Percentiles rank a stretch among this genome's conserved stretches.
Evolutionary conservation across 108 stramenopile species (phyloP).

Genomic region (Discostella stelligeroides): DNA sequence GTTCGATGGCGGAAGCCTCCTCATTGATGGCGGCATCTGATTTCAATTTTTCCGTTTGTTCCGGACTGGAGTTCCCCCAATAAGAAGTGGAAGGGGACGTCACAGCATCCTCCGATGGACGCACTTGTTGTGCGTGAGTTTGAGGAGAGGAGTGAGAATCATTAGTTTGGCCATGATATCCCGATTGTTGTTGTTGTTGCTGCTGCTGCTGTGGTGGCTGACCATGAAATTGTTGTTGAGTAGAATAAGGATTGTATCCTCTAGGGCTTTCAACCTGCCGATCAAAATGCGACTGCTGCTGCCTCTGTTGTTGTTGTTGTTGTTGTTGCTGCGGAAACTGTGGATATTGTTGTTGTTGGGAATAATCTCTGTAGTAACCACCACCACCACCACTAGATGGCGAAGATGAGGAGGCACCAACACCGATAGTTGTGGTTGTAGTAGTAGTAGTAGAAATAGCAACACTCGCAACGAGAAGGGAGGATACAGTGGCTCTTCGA

Average conservation of each 20-base stretch:
- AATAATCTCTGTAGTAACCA: slow-evolving; percentile 15
- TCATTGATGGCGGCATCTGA: too few species aligned
- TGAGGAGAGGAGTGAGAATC: too few species aligned
- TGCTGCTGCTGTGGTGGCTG: slow-evolving; percentile 18
- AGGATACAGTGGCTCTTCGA: not conserved
- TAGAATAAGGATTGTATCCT: slow-evolving; percentile 17
- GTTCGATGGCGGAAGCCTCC: too few species aligned
- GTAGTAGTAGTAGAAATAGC: too few species aligned
- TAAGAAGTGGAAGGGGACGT: too few species aligned
- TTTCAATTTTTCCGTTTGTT: too few species aligned
- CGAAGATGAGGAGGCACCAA: slow-evolving; percentile 1
- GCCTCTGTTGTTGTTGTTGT: not conserved
- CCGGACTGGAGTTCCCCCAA: too few species aligned
- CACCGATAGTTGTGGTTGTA: not conserved
- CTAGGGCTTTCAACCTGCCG: not conserved
- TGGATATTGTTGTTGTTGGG: slow-evolving; percentile 5
- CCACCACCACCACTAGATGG: slow-evolving; percentile 1
- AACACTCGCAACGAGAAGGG: not conserved
- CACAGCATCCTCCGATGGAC: too few species aligned
- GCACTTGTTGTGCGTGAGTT: too few species aligned
- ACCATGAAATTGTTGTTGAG: slow-evolving; percentile 25
- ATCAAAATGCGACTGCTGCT: not conserved
- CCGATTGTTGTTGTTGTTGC: slow-evolving; percentile 32
- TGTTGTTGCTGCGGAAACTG: too few species aligned
- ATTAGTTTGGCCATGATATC: too few species aligned